Base-by-base conservation (phyloP, 2,329 filamentous ascomycete genomes). In the Periconia digitata region DNA sequence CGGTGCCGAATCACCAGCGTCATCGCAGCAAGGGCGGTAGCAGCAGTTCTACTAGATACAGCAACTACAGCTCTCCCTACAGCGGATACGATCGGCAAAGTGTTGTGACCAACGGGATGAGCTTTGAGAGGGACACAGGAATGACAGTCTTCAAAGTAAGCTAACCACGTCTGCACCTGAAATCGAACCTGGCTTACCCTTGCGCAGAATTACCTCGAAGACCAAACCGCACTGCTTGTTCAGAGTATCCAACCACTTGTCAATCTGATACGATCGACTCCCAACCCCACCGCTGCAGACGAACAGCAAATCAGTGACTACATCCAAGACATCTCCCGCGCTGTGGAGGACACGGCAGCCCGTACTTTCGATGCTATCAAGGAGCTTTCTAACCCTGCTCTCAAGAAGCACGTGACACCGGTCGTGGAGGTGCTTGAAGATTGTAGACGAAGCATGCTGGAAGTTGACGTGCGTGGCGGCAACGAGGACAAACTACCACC, bases 201-300 rank as follows among this genome's bases (percentile, higher is more conserved):
- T 18, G 43, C 22, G 20, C 50, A 87, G 83, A 82, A 89, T 50
- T 92, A 90, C 65, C 81, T 95, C 29, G 88, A 94, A 64, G 88
- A 92, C 64, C 89, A 94, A 68, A 92, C 87, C 10, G 87, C 89
- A 43, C 76, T 85, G 3, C 79, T 95, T 50, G 86, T 94, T 21
- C 84, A 90, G 56, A 88, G 85, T 38, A 91, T 95, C 55, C 89
- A 94, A 71, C 82, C 85, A n/a, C 81, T 95, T 7, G 89, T 95
- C 40, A 76, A 81, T 47, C 79, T 84, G 49, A 85, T 95, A 51
- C 82, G 81, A 21, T 79, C 64, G 7, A 64, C 54, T 3, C 62
- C 68, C 7, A 52, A 51, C 8, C 62, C 59, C 1, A 61, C 62
- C 1, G 57, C 64, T 2, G 57, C 55, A 6, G 69, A 72, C 36